phyloP scores from a whole-genome alignment of 1,139 yeast genomes.

The Sugiyamaella castrensis region DNA sequence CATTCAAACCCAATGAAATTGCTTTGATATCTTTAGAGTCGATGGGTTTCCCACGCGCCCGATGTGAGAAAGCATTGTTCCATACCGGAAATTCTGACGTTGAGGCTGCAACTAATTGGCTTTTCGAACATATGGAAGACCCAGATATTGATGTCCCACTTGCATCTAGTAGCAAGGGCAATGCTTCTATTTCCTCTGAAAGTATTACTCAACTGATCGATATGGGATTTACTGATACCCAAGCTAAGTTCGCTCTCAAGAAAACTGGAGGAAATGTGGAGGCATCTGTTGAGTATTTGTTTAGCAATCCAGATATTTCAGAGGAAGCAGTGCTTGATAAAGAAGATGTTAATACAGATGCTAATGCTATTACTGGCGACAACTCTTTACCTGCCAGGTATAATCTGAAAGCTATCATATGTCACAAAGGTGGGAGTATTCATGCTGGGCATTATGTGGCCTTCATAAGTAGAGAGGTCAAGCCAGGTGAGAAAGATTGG shows the following conservation, averaged over 20 bases:
- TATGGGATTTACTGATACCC: slow-evolving; percentile 73
- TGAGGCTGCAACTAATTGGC: slow-evolving; percentile 89
- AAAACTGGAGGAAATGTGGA: slow-evolving; percentile 60
- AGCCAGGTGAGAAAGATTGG: slow-evolving; percentile 55
- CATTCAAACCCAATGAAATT: slow-evolving; percentile 55
- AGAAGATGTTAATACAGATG: slow-evolving; percentile 15
- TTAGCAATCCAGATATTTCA: slow-evolving; percentile 57
- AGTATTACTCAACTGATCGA: slow-evolving; percentile 52
- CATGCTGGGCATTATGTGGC: slow-evolving; percentile 97
- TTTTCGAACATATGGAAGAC: slow-evolving; percentile 86
- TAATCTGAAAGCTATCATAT: slow-evolving; percentile 64
- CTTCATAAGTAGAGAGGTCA: slow-evolving; percentile 51
- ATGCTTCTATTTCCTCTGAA: slow-evolving; percentile 23
- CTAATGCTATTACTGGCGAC: slow-evolving; percentile 24
- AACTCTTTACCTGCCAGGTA: slow-evolving; percentile 43
- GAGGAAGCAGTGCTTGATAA: slow-evolving; percentile 28
- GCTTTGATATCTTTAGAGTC: slow-evolving; percentile 55
- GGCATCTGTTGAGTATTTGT: slow-evolving; percentile 87
- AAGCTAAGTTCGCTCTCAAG: slow-evolving; percentile 67
- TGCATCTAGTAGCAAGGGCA: background rate
- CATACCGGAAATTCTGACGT: slow-evolving; percentile 65
- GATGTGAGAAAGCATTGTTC: slow-evolving; percentile 66
- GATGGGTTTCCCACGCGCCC: slow-evolving; percentile 84
- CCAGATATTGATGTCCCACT: slow-evolving; percentile 69
- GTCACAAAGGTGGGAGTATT: slow-evolving; percentile 92